Percentiles rank a stretch among this genome's conserved stretches.
phyloP scores from a whole-genome alignment of 768 basidiomycete species.

The Coprinellus micaceus region DNA sequence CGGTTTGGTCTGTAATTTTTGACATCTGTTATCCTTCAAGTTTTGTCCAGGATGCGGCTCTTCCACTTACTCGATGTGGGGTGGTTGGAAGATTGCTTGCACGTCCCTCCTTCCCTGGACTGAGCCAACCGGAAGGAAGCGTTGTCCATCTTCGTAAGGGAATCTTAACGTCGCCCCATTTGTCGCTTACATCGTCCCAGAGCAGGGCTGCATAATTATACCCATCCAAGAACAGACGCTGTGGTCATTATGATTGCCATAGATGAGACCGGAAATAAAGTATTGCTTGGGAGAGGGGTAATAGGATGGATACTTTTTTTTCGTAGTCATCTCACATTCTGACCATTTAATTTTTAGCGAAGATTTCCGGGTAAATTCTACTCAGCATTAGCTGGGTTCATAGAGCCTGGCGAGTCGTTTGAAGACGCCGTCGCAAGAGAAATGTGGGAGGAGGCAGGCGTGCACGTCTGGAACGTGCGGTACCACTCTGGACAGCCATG shows the following conservation, averaged over 20 bases:
- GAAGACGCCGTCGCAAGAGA: slow-evolving; percentile 92
- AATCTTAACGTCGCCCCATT: background rate
- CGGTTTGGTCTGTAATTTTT: no score
- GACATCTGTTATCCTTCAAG: slow-evolving; percentile 32
- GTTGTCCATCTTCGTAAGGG: slow-evolving; percentile 73
- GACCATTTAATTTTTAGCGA: slow-evolving; percentile 37
- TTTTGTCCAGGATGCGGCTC: slow-evolving; percentile 90
- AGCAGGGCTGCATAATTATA: slow-evolving; percentile 84
- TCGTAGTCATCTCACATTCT: background rate
- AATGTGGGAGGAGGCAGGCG: slow-evolving; percentile 94
- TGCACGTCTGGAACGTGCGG: slow-evolving; percentile 76
- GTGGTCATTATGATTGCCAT: slow-evolving; percentile 91
- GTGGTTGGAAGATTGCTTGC: slow-evolving; percentile 92
- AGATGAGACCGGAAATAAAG: slow-evolving; percentile 73
- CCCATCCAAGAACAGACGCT: slow-evolving; percentile 77
- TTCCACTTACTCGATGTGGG: slow-evolving; percentile 82
- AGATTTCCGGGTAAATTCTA: slow-evolving; percentile 71
- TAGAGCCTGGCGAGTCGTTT: slow-evolving; percentile 91
- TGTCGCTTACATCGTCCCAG: slow-evolving; percentile 33
- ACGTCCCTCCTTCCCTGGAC: slow-evolving; percentile 72
- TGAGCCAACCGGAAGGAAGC: slow-evolving; percentile 55
- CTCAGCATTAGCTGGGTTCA: slow-evolving; percentile 89
- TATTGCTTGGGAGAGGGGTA: slow-evolving; percentile 86
- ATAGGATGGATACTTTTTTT: slow-evolving; percentile 21
- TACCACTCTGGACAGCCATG: slow-evolving; percentile 89